A percentile compares a stretch with the other conserved stretches of the same genome.
phyloP scores from a whole-genome alignment of 208 protist genomes.

The Naegleria fowleri region DNA sequence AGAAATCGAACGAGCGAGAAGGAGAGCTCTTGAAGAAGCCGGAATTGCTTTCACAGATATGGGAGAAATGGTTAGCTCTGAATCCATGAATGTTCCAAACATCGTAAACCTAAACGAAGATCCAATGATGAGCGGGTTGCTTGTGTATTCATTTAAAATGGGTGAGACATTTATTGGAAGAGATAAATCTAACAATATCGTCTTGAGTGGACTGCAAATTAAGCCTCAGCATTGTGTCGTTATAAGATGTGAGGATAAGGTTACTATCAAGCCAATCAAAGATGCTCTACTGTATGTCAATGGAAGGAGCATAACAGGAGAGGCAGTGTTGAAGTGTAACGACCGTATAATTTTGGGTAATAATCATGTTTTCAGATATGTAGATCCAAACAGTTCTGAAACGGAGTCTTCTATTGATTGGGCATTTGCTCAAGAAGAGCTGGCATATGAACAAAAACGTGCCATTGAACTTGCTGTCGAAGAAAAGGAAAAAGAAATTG shows the following conservation, averaged over 20 bases:
- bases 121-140: slow-evolving; percentile 34
- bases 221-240: slow-evolving; percentile 38
- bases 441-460: not conserved
- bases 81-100: not conserved
- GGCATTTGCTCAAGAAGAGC: slow-evolving; percentile 20
- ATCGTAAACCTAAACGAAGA: slow-evolving; percentile 42
- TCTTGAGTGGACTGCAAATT: slow-evolving; percentile 30
- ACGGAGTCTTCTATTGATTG: not conserved
- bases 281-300: slow-evolving; percentile 44
- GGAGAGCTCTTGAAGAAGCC: not conserved
- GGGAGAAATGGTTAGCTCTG: not conserved
- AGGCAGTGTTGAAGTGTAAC: slow-evolving; percentile 14
- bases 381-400: not conserved
- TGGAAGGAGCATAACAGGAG: slow-evolving; percentile 37
- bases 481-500: slow-evolving; percentile 21
- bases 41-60: not conserved
- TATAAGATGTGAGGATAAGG: not conserved
- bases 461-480: not conserved
- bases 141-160: slow-evolving; percentile 41
- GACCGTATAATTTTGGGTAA: slow-evolving; percentile 48
- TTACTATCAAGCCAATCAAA: slow-evolving; percentile 1
- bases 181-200: slow-evolving; percentile 1
- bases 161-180: slow-evolving; percentile 37
- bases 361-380: slow-evolving; percentile 52
- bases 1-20: not conserved